Evolutionary conservation across 2,329 filamentous ascomycete genomes (phyloP).

Genomic region (Xylariaceae sp.): DNA sequence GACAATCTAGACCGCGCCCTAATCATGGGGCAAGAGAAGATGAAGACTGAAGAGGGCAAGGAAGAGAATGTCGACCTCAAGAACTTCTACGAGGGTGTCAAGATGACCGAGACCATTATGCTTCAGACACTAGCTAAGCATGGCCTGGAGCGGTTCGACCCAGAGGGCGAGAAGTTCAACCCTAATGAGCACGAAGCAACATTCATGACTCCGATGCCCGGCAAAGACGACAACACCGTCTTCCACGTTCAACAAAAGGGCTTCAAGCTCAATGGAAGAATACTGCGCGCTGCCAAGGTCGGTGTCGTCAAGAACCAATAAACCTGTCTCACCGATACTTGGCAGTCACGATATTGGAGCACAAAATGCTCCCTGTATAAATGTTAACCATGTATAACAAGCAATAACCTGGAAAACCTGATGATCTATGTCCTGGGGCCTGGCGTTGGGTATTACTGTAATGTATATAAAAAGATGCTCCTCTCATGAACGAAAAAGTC

Average conservation of each 20-base stretch:
- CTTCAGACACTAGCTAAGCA: constrained; percentile 91
- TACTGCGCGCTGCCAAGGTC: constrained; percentile 92
- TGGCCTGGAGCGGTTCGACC: constrained; percentile 88
- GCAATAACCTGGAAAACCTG: constrained; percentile 30
- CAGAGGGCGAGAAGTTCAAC: constrained; percentile 86
- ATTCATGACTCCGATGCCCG: constrained; percentile 87
- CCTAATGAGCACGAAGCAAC: constrained; percentile 96
- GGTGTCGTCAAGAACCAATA: constrained; percentile 84
- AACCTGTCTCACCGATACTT: constrained; percentile 11
- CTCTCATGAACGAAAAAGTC: constrained; percentile 39
- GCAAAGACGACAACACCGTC: constrained; percentile 87
- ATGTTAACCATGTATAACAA: constrained; percentile 34
- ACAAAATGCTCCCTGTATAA: constrained; percentile 33
- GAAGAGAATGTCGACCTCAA: constrained; percentile 67
- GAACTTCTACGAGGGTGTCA: constrained; percentile 84
- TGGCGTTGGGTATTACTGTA: constrained; percentile 35
- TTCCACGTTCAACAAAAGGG: constrained; percentile 96
- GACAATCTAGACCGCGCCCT: constrained; percentile 98
- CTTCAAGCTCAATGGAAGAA: constrained; percentile 88
- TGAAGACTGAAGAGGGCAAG: constrained; percentile 52
- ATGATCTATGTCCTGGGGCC: constrained; percentile 27
- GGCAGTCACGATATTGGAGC: constrained; percentile 10
- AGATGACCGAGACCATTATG: constrained; percentile 92
- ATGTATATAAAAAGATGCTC: constrained; percentile 40
- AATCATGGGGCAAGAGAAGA: constrained; percentile 76